Evolutionary conservation across 1,139 yeast species (phyloP).

Genomic region (Debaryomycetaceae sp.): DNA sequence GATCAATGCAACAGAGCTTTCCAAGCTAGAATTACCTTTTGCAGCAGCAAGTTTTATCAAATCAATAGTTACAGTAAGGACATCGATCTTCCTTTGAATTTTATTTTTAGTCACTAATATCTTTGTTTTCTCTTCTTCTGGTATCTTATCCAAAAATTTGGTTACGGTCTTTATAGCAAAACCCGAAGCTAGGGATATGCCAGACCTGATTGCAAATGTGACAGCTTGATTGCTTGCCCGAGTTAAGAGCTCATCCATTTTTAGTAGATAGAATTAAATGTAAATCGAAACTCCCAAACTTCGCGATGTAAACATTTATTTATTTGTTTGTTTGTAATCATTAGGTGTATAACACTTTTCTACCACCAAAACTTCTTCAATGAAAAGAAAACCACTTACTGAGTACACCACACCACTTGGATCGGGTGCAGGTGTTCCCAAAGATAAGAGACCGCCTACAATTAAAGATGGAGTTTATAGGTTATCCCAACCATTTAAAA

Average conservation of each 20-base stretch:
- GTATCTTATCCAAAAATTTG: conserved; percentile 57
- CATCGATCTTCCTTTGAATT: conserved; percentile 58
- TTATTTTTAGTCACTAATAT: conserved; percentile 42
- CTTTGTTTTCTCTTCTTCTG: conserved; percentile 49
- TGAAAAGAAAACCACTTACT: conserved; percentile 35
- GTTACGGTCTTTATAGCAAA: conserved; percentile 69
- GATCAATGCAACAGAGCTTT: conserved; percentile 55
- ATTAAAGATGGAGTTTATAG: conserved; percentile 34
- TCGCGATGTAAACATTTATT: not conserved
- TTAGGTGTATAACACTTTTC: too few species aligned
- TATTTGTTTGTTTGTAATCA: too few species aligned
- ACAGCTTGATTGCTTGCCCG: conserved; percentile 79
- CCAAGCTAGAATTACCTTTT: conserved; percentile 65
- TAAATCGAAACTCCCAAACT: too few species aligned
- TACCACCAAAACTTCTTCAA: conserved; percentile 2
- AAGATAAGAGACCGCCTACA: conserved; percentile 38
- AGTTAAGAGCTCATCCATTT: conserved; percentile 43
- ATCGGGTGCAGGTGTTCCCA: conserved; percentile 45
- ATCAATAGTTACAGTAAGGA: conserved; percentile 68
- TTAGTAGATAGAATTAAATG: not conserved
- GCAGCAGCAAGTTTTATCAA: conserved; percentile 66
- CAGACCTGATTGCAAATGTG: conserved; percentile 75
- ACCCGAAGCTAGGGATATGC: conserved; percentile 71
- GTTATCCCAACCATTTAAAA: conserved; percentile 39
- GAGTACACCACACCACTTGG: conserved; percentile 45